These are phyloP conservation scores for Phytopythium kandeliae DNA, from an alignment of 352 stramenopile genomes.

Conservation along the genomic window DNA sequence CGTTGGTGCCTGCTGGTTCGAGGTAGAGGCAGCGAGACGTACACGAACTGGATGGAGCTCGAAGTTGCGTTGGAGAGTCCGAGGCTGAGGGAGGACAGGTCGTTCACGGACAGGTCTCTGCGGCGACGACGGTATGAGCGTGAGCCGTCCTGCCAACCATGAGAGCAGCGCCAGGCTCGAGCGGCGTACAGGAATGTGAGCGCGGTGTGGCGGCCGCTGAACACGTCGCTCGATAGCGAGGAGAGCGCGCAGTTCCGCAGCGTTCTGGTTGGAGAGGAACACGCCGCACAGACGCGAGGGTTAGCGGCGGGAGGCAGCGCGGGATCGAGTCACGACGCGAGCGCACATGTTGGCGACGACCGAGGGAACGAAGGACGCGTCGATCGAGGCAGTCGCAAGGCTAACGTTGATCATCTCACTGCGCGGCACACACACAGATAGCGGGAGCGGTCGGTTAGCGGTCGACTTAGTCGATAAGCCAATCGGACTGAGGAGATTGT, in stretches of 20 bases:
- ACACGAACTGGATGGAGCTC: slow-evolving; percentile 13
- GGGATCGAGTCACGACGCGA: neutral
- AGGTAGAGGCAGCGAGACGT: neutral
- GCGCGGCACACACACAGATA: neutral
- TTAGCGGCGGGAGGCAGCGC: neutral
- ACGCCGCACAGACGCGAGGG: neutral
- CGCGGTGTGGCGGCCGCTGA: slow-evolving; percentile 3
- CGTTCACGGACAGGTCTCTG: slow-evolving; percentile 19
- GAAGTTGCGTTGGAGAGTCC: neutral
- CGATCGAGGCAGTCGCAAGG: slow-evolving; percentile 1
- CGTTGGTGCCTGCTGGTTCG: neutral
- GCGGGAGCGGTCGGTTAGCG: neutral
- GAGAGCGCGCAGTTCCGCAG: slow-evolving; percentile 21
- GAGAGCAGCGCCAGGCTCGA: neutral
- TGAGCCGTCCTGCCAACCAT: too few species aligned
- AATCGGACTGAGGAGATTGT: too few species aligned
- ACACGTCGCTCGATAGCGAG: slow-evolving; percentile 8
- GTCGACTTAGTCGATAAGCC: neutral
- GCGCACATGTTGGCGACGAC: slow-evolving; percentile 9
- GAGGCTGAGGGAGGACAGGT: slow-evolving; percentile 9
- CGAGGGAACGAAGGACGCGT: slow-evolving; percentile 4
- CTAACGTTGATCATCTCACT: slow-evolving; percentile 9
- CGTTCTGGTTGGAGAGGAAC: neutral
- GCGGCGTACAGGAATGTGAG: slow-evolving; percentile 11
- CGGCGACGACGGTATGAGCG: neutral